Evolutionary conservation across 2,329 filamentous ascomycete species (phyloP), one percentile per base, ranked within the genome.

Genomic region (Didymella exigua): DNA sequence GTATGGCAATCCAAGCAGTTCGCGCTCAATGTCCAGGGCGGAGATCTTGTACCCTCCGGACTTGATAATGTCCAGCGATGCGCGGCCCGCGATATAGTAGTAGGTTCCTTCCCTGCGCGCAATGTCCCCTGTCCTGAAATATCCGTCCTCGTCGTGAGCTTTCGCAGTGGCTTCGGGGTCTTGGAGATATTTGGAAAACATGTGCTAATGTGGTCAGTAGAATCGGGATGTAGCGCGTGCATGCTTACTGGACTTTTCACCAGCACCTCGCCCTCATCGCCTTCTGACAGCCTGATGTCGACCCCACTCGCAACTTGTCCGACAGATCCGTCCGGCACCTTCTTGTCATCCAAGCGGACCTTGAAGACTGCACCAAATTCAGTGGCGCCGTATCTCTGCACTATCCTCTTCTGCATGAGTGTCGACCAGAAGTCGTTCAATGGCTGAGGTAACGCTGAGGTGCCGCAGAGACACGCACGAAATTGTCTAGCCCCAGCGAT

Each of bases 1-100:
- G 27, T 78, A 77, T 1, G 78, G 74, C 47, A 84, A 61, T 0
- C 75, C 74, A 21, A 84, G 71, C 59, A 83, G 76, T 57, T 83
- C 81, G 16, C 81, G 74, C 65, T 84, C 82, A 26, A 84, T 80
- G 44, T 84, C 82, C 10, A 84, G 68, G 0, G 82, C 81, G 0
- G 79, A 82, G 30, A 84, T 79, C 67, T 84, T 84, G 60, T 83
- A 84, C 0, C 82, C 82, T 14, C 82, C 81, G 0, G 78, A 80
- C 58, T 84, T 84, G 65, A 85, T 82, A 27, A 84, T 75, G 58
- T 84, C 81, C 6, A 82, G 75, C 16, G 78, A 81, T 9, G 79
- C 80, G 10, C 81, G 76, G 8, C 82, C 82, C 48, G 82, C 73
- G 48, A 84, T 84, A 31, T 74, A 84, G 62, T 83, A 84, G 56